Evolutionary conservation across 2,329 filamentous ascomycete genomes (phyloP).

Genomic region (Phialophora tarda): DNA sequence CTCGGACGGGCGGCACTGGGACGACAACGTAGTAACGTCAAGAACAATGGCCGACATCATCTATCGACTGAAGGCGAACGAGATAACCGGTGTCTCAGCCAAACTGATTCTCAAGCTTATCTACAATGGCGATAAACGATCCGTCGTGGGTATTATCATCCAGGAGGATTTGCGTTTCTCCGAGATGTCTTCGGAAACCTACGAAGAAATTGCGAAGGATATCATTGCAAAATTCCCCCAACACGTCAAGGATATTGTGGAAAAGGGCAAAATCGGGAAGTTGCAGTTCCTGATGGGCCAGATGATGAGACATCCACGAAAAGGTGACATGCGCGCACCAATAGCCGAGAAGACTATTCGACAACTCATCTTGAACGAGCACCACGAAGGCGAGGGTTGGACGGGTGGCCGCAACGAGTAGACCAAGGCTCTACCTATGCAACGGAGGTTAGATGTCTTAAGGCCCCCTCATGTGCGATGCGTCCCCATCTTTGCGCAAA

Average conservation of each 20-base stretch:
- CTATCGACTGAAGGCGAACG: slow-evolving; percentile 49
- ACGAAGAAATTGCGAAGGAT: slow-evolving; percentile 59
- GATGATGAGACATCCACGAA: slow-evolving; percentile 67
- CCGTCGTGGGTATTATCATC: slow-evolving; percentile 60
- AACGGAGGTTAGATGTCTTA: neutral
- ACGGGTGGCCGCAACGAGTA: neutral
- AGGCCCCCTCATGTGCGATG: neutral
- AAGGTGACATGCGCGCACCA: slow-evolving; percentile 66
- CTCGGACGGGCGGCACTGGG: slow-evolving; percentile 58
- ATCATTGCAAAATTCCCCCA: slow-evolving; percentile 62
- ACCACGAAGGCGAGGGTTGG: neutral
- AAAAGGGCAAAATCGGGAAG: slow-evolving; percentile 67
- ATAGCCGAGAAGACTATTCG: slow-evolving; percentile 61
- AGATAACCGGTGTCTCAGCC: slow-evolving; percentile 62
- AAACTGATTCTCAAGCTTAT: slow-evolving; percentile 64
- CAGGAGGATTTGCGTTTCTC: slow-evolving; percentile 62
- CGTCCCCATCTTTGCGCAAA: neutral
- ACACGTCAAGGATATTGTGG: slow-evolving; percentile 64
- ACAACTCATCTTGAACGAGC: slow-evolving; percentile 14
- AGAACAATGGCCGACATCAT: slow-evolving; percentile 54
- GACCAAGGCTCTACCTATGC: neutral
- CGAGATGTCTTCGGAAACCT: slow-evolving; percentile 62
- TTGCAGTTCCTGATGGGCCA: slow-evolving; percentile 71
- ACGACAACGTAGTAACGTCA: slow-evolving; percentile 48
- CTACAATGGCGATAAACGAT: slow-evolving; percentile 58